Evolutionary conservation across 305 asterid species (phyloP), one percentile per base, ranked within the genome.

Genomic region (Fraxinus nigra): DNA sequence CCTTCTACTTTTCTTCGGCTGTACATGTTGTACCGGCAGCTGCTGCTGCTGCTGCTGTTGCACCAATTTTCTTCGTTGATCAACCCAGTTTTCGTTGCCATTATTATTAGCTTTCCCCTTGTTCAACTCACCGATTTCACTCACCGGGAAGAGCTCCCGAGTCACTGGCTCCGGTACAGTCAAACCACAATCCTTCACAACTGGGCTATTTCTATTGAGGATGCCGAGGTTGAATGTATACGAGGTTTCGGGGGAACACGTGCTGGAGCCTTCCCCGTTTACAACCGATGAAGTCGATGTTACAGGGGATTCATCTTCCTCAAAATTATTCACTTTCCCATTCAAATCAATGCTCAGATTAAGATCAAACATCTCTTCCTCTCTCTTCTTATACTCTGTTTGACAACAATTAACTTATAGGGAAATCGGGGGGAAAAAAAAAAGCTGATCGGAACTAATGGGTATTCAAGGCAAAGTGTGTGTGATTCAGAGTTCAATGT

Each of bases 1-100:
- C 84, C 98, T 87, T 75, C 96, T 88, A 86, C 97, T 89, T 82
- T 90, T 92, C 90, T 84, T 89, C 32, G 85, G 86, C 75, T 83
- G 82, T 11, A 81, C 87, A 1, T 84, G 86, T 77, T 81, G 90
- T 87, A 86, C 92, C 78, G 80, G 89, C 83, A 79, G 48, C 14
- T 9, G 48, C 48, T 38, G 48, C 33, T 32, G 94, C 72, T 78
- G 85, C 54, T 78, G 87, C 8, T 82, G 88, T 75, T 88, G 91
- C 20, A 84, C 89, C 73, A 3, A 30, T 34, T 34, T 24, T 82
- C 76, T 56, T 18, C 38, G 72, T 33, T 63, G 88, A 63, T 81
- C 85, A 38, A 51, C 79, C 35, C 80, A 75, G 63, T 81, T 59
- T 67, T 7, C 79, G 77, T 70, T 34, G 5, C 73, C 81, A 7